Percentiles rank a stretch among this genome's conserved stretches.
These are phyloP conservation scores for Helotiales sp. DNA, from an alignment of 2,329 filamentous ascomycete genomes.

Conservation along the genomic window DNA sequence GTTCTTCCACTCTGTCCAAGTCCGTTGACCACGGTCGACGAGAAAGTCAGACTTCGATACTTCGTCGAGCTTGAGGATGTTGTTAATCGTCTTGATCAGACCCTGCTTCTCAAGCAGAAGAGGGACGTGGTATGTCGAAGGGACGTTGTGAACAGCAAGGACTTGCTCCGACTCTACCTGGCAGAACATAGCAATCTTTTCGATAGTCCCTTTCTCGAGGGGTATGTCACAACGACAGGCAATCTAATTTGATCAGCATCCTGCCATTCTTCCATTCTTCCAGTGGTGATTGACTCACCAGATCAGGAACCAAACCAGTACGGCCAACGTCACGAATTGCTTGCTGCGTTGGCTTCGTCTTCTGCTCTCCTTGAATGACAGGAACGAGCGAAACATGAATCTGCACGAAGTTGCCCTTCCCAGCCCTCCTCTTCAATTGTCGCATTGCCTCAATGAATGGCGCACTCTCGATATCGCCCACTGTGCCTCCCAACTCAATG, in stretches of 20 bases:
- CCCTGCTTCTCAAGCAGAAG: conserved; percentile 85
- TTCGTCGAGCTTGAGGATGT: conserved; percentile 64
- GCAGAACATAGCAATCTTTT: conserved; percentile 88
- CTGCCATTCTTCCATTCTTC: not conserved
- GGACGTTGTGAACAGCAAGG: conserved; percentile 84
- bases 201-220: conserved; percentile 71
- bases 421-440: conserved; percentile 71
- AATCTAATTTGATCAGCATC: conserved; percentile 55
- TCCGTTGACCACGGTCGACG: conserved; percentile 61
- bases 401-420: conserved; percentile 79
- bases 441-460: conserved; percentile 87
- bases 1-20: conserved; percentile 77
- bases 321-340: conserved; percentile 83
- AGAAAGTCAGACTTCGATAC: conserved; percentile 53
- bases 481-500: conserved; percentile 69
- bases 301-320: conserved; percentile 43
- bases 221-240: conserved; percentile 85
- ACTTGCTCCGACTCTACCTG: conserved; percentile 86
- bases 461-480: conserved; percentile 82
- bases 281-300: conserved; percentile 17
- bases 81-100: conserved; percentile 65
- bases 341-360: conserved; percentile 96
- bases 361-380: conserved; percentile 68
- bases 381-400: conserved; percentile 91
- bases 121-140: conserved; percentile 91